Conservation (phyloP, 345 rosid species). For the Mercurialis annua region DNA sequence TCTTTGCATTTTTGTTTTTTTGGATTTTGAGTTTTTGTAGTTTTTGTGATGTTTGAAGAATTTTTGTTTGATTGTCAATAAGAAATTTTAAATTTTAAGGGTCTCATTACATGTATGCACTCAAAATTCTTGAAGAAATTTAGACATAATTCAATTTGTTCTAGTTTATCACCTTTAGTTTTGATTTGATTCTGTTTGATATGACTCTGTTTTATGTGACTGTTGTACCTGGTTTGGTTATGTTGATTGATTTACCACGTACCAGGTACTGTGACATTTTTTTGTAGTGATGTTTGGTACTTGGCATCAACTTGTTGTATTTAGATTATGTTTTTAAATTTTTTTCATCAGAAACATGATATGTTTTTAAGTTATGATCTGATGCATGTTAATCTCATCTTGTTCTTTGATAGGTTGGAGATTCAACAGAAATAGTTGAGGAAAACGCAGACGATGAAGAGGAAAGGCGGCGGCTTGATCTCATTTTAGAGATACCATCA, state of each 20-base stretch:
- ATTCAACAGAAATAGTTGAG: conserved; percentile 62
- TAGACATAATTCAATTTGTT: background rate
- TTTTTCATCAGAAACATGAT: background rate
- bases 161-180: background rate
- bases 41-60: background rate
- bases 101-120: background rate
- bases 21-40: background rate
- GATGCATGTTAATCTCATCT: background rate
- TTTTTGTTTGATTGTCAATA: background rate
- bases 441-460: conserved; percentile 34
- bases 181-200: background rate
- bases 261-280: too few relatives aligned
- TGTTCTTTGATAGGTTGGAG: conserved; percentile 37
- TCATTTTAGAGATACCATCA: conserved; percentile 46
- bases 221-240: background rate
- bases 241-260: background rate
- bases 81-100: background rate
- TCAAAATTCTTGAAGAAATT: background rate
- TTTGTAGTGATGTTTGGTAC: background rate
- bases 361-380: background rate
- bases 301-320: background rate
- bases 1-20: background rate
- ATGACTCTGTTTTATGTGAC: background rate
- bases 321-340: background rate
- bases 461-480: conserved; percentile 26